Evolutionary conservation across 2,329 filamentous ascomycete species (phyloP).

Genomic region (Fonsecaea monophora): DNA sequence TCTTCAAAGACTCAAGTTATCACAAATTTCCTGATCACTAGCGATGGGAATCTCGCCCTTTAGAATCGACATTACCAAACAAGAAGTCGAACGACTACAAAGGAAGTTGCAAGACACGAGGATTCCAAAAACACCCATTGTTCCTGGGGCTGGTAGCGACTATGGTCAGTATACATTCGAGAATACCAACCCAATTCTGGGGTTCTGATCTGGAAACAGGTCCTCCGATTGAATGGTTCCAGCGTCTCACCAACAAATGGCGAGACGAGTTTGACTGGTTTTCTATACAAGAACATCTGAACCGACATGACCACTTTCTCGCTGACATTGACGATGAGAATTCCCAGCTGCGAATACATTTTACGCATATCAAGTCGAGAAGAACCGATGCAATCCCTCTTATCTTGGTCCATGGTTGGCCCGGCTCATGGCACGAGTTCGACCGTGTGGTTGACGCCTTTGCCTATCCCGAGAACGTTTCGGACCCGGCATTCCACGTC

Average conservation of each 20-base stretch:
- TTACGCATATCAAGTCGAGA: slow-evolving; percentile 35
- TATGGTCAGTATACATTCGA: slow-evolving; percentile 18
- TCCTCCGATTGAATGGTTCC: slow-evolving; percentile 28
- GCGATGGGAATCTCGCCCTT: slow-evolving; percentile 22
- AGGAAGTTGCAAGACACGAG: slow-evolving; percentile 30
- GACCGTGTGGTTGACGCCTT: slow-evolving; percentile 42
- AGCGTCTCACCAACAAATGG: slow-evolving; percentile 27
- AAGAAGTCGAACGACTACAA: slow-evolving; percentile 29
- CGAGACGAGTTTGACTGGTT: slow-evolving; percentile 30
- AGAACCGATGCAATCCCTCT: slow-evolving; percentile 41
- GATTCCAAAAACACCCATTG: slow-evolving; percentile 28
- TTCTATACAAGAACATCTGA: slow-evolving; percentile 23
- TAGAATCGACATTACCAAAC: slow-evolving; percentile 28
- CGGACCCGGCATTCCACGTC: slow-evolving; percentile 42
- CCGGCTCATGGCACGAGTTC: slow-evolving; percentile 47
- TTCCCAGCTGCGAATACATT: slow-evolving; percentile 33
- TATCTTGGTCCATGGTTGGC: slow-evolving; percentile 49
- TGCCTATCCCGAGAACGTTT: slow-evolving; percentile 35
- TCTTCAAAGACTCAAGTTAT: neutral
- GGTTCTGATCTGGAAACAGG: slow-evolving; percentile 8
- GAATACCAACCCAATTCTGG: neutral
- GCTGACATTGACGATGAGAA: slow-evolving; percentile 27
- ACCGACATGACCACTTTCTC: slow-evolving; percentile 24
- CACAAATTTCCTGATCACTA: neutral
- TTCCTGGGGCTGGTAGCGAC: slow-evolving; percentile 29